Conservation (phyloP, 441 rosid species). For the Bruguiera hainesii region DNA sequence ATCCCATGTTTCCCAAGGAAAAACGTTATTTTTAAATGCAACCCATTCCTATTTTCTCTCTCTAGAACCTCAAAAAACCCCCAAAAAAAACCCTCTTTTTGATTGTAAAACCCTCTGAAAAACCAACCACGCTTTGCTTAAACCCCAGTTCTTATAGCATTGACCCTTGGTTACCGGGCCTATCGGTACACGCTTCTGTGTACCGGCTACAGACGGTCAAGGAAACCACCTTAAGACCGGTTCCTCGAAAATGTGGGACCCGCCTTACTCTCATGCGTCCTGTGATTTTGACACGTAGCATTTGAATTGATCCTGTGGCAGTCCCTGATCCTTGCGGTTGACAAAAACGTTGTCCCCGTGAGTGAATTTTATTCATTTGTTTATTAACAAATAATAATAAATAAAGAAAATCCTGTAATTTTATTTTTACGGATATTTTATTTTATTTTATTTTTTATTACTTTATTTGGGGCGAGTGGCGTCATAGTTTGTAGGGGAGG, state of each 20-base stretch:
- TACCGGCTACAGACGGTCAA: conserved; percentile 39
- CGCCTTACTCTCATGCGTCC: conserved; percentile 26
- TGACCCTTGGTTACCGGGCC: conserved; percentile 41
- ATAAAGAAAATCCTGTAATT: too few relatives aligned
- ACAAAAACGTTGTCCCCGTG: conserved; percentile 42
- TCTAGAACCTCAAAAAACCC: conserved; percentile 1
- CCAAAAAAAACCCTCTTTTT: conserved; percentile 13
- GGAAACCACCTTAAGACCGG: conserved; percentile 42
- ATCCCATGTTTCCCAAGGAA: conserved; percentile 38
- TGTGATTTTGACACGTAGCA: conserved; percentile 33
- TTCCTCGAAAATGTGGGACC: conserved; percentile 41
- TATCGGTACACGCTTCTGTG: conserved; percentile 28
- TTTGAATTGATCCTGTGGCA: conserved; percentile 28
- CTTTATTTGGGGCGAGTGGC: too few relatives aligned
- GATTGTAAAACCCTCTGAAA: conserved; percentile 73
- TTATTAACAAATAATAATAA: background rate
- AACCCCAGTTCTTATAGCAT: conserved; percentile 57
- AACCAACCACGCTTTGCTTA: conserved; percentile 48
- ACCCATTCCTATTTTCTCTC: conserved; percentile 18
- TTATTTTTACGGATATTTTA: too few relatives aligned
- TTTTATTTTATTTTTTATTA: too few relatives aligned
- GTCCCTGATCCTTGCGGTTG: conserved; percentile 21
- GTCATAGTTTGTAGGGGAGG: too few relatives aligned
- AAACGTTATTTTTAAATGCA: conserved; percentile 25
- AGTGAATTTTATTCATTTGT: conserved; percentile 1